Conservation (phyloP, 371 early-diverging fungal species). For the Mortierella sp. region DNA sequence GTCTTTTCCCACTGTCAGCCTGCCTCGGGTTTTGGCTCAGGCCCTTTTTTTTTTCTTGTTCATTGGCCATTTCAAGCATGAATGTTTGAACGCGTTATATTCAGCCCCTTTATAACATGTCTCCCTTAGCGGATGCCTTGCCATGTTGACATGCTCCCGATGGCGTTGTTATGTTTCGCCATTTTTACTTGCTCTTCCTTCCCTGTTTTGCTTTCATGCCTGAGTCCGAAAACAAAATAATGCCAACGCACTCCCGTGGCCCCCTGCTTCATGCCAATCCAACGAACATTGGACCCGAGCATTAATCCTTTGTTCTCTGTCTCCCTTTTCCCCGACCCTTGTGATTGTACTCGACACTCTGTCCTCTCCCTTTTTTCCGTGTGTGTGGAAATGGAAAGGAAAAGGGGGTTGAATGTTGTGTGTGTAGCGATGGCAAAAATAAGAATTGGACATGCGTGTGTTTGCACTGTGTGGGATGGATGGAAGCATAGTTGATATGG, state of each 20-base stretch:
- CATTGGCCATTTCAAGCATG: neutral
- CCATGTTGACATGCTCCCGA: neutral
- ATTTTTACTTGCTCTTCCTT: too few species aligned
- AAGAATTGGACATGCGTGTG: neutral
- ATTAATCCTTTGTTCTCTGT: neutral
- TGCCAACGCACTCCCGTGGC: neutral
- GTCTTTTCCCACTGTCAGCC: neutral
- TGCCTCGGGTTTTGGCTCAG: neutral
- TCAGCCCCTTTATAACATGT: neutral
- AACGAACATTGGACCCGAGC: neutral
- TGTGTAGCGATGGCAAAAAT: neutral
- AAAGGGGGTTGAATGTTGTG: neutral
- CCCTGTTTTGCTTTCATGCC: neutral
- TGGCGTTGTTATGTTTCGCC: neutral
- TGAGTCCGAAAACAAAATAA: neutral
- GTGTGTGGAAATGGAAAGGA: neutral
- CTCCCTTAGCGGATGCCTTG: neutral
- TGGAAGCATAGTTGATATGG: neutral
- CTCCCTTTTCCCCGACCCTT: neutral
- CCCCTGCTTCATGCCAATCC: constrained; percentile 1
- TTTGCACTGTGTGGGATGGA: neutral
- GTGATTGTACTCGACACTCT: constrained; percentile 9
- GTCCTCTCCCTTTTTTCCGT: neutral
- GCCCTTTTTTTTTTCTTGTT: neutral
- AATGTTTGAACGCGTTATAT: neutral